Conservation (phyloP, 805 yeast genomes). For the Lipomyces mesembrius region DNA sequence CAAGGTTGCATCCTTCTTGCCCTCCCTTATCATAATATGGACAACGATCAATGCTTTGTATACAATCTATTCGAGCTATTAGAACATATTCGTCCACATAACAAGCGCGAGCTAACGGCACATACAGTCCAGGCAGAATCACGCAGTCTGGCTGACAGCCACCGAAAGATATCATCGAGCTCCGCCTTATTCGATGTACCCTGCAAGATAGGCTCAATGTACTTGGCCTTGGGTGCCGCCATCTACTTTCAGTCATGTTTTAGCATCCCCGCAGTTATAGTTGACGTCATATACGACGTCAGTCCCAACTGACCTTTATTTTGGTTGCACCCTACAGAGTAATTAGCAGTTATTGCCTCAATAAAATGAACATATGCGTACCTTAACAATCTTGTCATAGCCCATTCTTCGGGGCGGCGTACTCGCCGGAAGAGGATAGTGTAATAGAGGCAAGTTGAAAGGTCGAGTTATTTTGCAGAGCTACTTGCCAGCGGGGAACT, state of each 20-base stretch:
- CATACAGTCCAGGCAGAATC: constrained; percentile 81
- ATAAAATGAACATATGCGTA: constrained; percentile 26
- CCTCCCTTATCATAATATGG: constrained; percentile 92
- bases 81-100: neutral
- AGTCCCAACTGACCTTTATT: constrained; percentile 51
- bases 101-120: neutral
- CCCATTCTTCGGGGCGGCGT: constrained; percentile 15
- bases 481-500: neutral
- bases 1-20: constrained; percentile 76
- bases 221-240: constrained; percentile 98
- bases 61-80: constrained; percentile 52
- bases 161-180: constrained; percentile 69
- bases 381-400: constrained; percentile 70
- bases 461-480: neutral
- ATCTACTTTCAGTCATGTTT: constrained; percentile 51
- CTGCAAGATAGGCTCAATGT: constrained; percentile 87
- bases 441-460: neutral
- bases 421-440: constrained; percentile 2
- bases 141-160: constrained; percentile 63
- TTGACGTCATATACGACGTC: constrained; percentile 5
- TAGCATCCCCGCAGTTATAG: constrained; percentile 14
- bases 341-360: neutral
- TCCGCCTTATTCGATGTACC: constrained; percentile 65
- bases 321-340: constrained; percentile 64
- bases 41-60: constrained; percentile 82